Evolutionary conservation across 2,329 filamentous ascomycete genomes (phyloP).

Genomic region (Penicillium sclerotiorum): DNA sequence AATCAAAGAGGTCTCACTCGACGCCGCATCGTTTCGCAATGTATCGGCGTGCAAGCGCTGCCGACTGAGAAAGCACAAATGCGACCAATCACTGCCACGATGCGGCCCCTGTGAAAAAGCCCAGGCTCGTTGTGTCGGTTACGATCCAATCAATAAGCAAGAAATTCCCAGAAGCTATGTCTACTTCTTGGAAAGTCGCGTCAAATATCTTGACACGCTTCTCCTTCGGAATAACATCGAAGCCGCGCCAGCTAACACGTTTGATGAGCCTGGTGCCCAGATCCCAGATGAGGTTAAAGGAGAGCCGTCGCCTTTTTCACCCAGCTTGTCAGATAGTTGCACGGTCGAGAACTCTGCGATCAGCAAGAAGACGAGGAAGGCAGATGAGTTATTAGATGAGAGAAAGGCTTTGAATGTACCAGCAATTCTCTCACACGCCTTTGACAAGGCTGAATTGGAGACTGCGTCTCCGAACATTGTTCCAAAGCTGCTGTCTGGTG

Average conservation of each 20-base stretch:
- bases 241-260: constrained; percentile 65
- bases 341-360: not conserved
- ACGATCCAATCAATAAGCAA: constrained; percentile 88
- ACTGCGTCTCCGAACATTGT: not conserved
- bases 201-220: constrained; percentile 73
- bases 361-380: not conserved
- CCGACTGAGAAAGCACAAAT: constrained; percentile 80
- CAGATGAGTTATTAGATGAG: no score
- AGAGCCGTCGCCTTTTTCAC: not conserved
- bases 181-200: constrained; percentile 78
- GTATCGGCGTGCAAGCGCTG: constrained; percentile 87
- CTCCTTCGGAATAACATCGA: constrained; percentile 65
- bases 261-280: not conserved
- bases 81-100: constrained; percentile 80
- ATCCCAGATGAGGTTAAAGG: not conserved
- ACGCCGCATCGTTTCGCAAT: constrained; percentile 60
- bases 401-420: no score
- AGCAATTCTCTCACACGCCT: no score
- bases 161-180: constrained; percentile 84
- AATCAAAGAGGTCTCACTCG: not conserved
- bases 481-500: not conserved
- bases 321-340: not conserved
- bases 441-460: not conserved
- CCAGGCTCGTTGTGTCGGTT: constrained; percentile 79
- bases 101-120: constrained; percentile 85